These are phyloP conservation scores for Panaeolus cyanescens DNA, from an alignment of 768 basidiomycete species.

Conservation along the genomic window DNA sequence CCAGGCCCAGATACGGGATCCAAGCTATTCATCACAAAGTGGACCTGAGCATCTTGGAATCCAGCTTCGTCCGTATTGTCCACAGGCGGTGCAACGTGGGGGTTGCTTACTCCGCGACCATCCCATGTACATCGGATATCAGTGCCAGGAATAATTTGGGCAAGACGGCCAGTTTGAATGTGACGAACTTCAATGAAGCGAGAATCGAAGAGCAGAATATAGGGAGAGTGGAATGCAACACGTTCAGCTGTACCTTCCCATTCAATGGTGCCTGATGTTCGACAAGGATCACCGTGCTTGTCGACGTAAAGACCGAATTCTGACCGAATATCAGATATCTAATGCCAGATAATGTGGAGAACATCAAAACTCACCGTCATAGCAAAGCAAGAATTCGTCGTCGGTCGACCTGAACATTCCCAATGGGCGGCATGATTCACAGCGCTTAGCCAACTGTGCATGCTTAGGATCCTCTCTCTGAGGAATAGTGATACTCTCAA, in stretches of 20 bases:
- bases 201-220: constrained; percentile 86
- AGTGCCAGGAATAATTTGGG: constrained; percentile 82
- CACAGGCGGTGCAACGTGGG: constrained; percentile 65
- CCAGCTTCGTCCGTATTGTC: constrained; percentile 58
- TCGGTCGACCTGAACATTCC: constrained; percentile 94
- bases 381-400: constrained; percentile 92
- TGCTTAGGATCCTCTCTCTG: constrained; percentile 70
- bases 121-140: constrained; percentile 93
- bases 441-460: constrained; percentile 77
- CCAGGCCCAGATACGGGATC: constrained; percentile 43
- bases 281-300: constrained; percentile 88
- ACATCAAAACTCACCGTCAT: constrained; percentile 71
- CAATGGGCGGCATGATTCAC: constrained; percentile 83
- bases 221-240: constrained; percentile 89
- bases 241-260: constrained; percentile 95
- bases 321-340: constrained; percentile 26
- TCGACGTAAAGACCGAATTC: constrained; percentile 96
- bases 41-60: constrained; percentile 79
- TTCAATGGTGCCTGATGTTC: constrained; percentile 76
- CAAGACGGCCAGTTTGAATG: constrained; percentile 77
- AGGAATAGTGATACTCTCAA: constrained; percentile 89
- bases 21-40: constrained; percentile 79
- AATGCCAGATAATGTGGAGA: neutral
- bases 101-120: constrained; percentile 63
- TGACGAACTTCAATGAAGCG: constrained; percentile 94